phyloP scores from a whole-genome alignment of 1,284 basidiomycete species.

The Pyrrhoderma lamaoense region DNA sequence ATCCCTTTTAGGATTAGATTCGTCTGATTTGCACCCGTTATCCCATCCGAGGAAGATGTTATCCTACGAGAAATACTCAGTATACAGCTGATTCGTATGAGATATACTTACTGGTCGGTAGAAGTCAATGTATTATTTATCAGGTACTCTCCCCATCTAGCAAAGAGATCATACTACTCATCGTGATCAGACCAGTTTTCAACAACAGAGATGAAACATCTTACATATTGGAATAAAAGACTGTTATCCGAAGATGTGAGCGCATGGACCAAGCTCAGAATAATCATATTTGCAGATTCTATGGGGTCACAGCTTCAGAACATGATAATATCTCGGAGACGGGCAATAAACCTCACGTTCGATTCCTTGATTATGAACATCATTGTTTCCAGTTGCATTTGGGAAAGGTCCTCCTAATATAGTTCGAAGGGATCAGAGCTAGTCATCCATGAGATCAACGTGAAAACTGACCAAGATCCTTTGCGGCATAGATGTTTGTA shows the following conservation, averaged over 20 bases:
- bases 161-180: slow-evolving; percentile 36
- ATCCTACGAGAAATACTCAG: not conserved
- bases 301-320: not conserved
- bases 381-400: slow-evolving; percentile 23
- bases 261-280: slow-evolving; percentile 9
- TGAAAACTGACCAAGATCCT: slow-evolving; percentile 31
- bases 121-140: slow-evolving; percentile 29
- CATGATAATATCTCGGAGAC: slow-evolving; percentile 19
- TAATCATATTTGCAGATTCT: slow-evolving; percentile 15
- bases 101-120: slow-evolving; percentile 25
- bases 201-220: not conserved
- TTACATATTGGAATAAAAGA: slow-evolving; percentile 2
- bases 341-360: too few species aligned
- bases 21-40: slow-evolving; percentile 52
- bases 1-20: slow-evolving; percentile 76
- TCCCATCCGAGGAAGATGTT: not conserved
- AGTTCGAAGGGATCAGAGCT: too few species aligned
- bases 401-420: slow-evolving; percentile 27
- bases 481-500: slow-evolving; percentile 30
- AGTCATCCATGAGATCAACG: too few species aligned
- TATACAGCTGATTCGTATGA: not conserved
- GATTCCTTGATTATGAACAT: slow-evolving; percentile 21
- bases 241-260: slow-evolving; percentile 3
- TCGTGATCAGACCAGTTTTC: slow-evolving; percentile 22
- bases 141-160: slow-evolving; percentile 34